phyloP scores from a whole-genome alignment of 768 basidiomycete genomes.

The Tulasnella sp. region DNA sequence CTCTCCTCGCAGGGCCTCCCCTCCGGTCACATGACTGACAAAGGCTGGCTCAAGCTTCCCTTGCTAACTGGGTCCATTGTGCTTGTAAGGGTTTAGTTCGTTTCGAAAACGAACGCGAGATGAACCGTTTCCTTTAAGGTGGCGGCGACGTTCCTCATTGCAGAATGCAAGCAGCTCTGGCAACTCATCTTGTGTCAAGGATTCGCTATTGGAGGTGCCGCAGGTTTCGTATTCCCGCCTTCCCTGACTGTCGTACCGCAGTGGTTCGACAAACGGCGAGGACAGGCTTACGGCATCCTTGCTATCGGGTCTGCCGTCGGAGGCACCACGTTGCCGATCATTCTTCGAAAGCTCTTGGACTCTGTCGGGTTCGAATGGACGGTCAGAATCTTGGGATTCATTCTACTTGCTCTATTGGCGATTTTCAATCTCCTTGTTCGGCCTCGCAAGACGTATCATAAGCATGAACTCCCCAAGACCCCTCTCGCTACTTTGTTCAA shows the following conservation, averaged over 20 bases:
- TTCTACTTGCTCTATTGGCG: background rate
- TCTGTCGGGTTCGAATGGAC: slow-evolving; percentile 20
- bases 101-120: background rate
- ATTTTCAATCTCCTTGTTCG: slow-evolving; percentile 24
- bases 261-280: slow-evolving; percentile 35
- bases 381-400: slow-evolving; percentile 9
- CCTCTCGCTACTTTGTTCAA: slow-evolving; percentile 52
- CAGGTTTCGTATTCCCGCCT: slow-evolving; percentile 15
- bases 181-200: slow-evolving; percentile 18
- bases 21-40: slow-evolving; percentile 8
- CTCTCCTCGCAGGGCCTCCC: background rate
- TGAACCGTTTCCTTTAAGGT: background rate
- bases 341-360: slow-evolving; percentile 22
- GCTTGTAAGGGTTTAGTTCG: background rate
- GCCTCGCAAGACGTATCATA: slow-evolving; percentile 32
- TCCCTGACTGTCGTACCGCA: slow-evolving; percentile 2
- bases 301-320: slow-evolving; percentile 34
- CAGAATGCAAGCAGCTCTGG: slow-evolving; percentile 15
- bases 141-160: background rate
- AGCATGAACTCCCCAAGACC: slow-evolving; percentile 46
- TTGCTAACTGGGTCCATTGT: background rate
- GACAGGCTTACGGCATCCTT: slow-evolving; percentile 51
- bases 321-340: slow-evolving; percentile 22
- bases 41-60: slow-evolving; percentile 3
- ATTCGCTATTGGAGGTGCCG: slow-evolving; percentile 8